Percentiles rank a stretch among this genome's conserved stretches.
Evolutionary conservation across 805 yeast genomes (phyloP).

Genomic region (Jamesozyma lodderae): DNA sequence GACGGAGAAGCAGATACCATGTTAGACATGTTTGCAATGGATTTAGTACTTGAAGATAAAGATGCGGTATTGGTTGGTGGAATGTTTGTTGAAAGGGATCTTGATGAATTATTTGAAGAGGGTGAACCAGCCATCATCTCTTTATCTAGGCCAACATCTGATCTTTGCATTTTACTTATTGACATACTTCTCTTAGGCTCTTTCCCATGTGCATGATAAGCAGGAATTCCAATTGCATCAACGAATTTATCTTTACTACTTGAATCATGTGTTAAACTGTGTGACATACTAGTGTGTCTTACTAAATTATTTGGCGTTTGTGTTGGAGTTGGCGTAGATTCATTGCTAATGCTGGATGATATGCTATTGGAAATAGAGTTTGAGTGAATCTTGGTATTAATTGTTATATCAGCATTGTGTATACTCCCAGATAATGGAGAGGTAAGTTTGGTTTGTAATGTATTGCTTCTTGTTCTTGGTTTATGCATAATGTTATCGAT

Average conservation of each 20-base stretch:
- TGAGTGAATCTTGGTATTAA: no score
- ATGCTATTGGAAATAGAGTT: no score
- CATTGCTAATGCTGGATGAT: no score
- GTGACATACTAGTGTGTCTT: no score
- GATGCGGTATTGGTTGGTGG: neutral
- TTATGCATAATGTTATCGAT: slow-evolving; percentile 9
- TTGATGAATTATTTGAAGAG: neutral
- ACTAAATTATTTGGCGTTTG: no score
- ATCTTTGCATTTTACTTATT: neutral
- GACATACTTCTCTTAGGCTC: slow-evolving; percentile 1
- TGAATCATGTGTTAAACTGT: no score
- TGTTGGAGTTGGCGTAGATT: no score
- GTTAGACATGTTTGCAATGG: neutral
- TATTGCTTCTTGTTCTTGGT: slow-evolving; percentile 21
- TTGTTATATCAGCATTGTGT: no score
- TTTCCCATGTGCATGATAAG: neutral
- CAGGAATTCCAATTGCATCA: neutral
- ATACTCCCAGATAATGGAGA: slow-evolving; percentile 17
- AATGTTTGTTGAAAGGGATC: neutral
- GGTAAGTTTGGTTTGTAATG: slow-evolving; percentile 15
- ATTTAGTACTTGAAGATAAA: neutral
- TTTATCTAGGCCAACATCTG: slow-evolving; percentile 1
- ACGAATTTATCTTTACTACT: neutral
- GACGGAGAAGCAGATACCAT: neutral
- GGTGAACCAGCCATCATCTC: slow-evolving; percentile 1